Evolutionary conservation across 2,329 filamentous ascomycete species (phyloP).

Genomic region (Ceratocystis albifundus): DNA sequence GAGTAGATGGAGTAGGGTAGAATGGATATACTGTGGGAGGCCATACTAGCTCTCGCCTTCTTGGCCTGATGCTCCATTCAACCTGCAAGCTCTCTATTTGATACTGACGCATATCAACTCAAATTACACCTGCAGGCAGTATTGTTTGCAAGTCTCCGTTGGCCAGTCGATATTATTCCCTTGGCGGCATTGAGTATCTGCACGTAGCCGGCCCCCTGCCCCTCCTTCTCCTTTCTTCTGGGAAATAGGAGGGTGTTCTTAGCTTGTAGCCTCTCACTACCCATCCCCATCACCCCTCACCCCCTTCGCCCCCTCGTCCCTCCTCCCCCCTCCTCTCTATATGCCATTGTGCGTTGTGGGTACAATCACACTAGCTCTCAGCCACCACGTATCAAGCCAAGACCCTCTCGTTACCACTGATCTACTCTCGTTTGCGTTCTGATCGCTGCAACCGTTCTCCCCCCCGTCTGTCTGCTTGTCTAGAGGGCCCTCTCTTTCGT

Average conservation of each 20-base stretch:
- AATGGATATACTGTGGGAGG: background rate
- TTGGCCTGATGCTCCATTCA: background rate
- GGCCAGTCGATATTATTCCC: background rate
- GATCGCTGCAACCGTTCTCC: background rate
- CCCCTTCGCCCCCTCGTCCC: too few species aligned
- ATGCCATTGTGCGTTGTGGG: background rate
- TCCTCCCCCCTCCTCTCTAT: background rate
- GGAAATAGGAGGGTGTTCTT: too few species aligned
- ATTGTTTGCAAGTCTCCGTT: background rate
- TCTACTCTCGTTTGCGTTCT: background rate
- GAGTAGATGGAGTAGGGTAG: too few species aligned
- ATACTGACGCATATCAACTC: background rate
- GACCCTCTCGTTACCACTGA: slow-evolving; percentile 5
- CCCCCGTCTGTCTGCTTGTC: background rate
- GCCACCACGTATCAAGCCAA: slow-evolving; percentile 9
- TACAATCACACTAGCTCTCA: background rate
- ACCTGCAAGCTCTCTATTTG: background rate
- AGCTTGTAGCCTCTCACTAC: background rate
- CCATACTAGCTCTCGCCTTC: background rate
- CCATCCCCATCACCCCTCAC: too few species aligned
- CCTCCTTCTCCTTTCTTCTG: background rate
- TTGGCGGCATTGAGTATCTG: background rate
- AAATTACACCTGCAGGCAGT: background rate
- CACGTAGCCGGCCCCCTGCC: background rate
- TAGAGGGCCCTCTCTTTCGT: too few species aligned